Conservation (phyloP, 2,329 filamentous ascomycete genomes). For the Exophiala mesophila region DNA sequence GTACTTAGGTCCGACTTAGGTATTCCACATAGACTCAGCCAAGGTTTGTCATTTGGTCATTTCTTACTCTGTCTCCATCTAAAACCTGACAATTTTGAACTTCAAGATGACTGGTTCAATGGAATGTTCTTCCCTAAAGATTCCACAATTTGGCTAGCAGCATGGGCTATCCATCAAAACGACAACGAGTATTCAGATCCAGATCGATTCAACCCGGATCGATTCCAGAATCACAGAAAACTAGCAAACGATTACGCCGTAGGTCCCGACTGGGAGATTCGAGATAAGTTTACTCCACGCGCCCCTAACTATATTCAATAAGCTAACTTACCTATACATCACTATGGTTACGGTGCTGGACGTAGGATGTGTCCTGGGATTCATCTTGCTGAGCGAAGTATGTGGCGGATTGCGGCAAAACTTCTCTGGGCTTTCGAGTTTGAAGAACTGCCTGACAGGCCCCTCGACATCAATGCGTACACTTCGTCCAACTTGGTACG, state of each 20-base stretch:
- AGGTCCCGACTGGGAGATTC: conserved; percentile 30
- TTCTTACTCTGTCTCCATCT: background rate
- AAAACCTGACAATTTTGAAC: background rate
- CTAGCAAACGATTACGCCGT: conserved; percentile 36
- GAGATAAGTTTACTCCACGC: conserved; percentile 27
- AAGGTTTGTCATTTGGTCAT: conserved; percentile 30
- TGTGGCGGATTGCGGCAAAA: conserved; percentile 46
- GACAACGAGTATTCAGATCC: conserved; percentile 37
- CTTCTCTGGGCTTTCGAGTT: conserved; percentile 48
- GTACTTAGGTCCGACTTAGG: conserved; percentile 30
- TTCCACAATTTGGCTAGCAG: conserved; percentile 43
- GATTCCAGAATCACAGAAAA: conserved; percentile 29
- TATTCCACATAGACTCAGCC: conserved; percentile 45
- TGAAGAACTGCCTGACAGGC: conserved; percentile 5
- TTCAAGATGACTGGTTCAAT: conserved; percentile 44
- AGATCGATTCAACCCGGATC: conserved; percentile 37
- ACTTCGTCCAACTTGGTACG: conserved; percentile 13
- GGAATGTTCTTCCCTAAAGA: conserved; percentile 45
- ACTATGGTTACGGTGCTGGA: conserved; percentile 35
- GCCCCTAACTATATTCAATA: background rate
- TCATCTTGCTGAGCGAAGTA: conserved; percentile 50
- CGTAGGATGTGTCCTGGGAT: conserved; percentile 43
- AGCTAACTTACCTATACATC: conserved; percentile 7
- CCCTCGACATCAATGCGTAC: conserved; percentile 12
- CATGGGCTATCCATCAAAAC: conserved; percentile 43